Percentiles rank a stretch among this genome's conserved stretches.
phyloP scores from a whole-genome alignment of 176 grass and related monocot species.

The Poa pratensis region DNA sequence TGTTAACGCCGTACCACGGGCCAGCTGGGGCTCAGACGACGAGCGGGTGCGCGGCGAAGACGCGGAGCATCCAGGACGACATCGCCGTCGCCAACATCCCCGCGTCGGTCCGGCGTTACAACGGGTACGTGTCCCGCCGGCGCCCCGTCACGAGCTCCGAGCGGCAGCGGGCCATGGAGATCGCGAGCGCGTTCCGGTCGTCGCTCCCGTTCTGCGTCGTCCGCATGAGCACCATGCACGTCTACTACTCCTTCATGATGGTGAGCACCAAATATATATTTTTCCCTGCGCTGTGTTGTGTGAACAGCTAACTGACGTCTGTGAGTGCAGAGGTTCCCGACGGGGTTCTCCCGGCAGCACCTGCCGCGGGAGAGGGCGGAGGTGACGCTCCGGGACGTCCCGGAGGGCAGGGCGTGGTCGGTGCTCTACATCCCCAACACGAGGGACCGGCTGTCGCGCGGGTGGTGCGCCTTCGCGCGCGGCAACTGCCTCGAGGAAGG shows the following conservation, averaged over 20 bases:
- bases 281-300: not conserved
- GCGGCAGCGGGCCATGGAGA: slow-evolving; percentile 59
- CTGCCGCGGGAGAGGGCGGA: slow-evolving; percentile 58
- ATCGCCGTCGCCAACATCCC: slow-evolving; percentile 35
- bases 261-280: slow-evolving; percentile 6
- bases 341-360: slow-evolving; percentile 71
- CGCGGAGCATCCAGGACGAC: slow-evolving; percentile 46
- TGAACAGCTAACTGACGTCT: not conserved
- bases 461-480: slow-evolving; percentile 71
- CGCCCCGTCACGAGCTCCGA: slow-evolving; percentile 55
- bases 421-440: slow-evolving; percentile 63
- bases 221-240: slow-evolving; percentile 67
- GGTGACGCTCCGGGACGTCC: slow-evolving; percentile 54
- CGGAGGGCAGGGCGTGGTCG: slow-evolving; percentile 60
- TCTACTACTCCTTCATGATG: slow-evolving; percentile 69
- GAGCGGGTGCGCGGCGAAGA: slow-evolving; percentile 21
- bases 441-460: slow-evolving; percentile 63
- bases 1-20: not conserved
- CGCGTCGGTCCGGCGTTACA: slow-evolving; percentile 30
- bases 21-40: not conserved
- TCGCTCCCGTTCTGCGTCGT: slow-evolving; percentile 74
- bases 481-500: slow-evolving; percentile 84
- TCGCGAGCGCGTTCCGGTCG: slow-evolving; percentile 72
- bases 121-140: slow-evolving; percentile 59
- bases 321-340: slow-evolving; percentile 68